Base-by-base conservation (phyloP, 1,284 basidiomycete species). In the Rhodotorula sp. region DNA sequence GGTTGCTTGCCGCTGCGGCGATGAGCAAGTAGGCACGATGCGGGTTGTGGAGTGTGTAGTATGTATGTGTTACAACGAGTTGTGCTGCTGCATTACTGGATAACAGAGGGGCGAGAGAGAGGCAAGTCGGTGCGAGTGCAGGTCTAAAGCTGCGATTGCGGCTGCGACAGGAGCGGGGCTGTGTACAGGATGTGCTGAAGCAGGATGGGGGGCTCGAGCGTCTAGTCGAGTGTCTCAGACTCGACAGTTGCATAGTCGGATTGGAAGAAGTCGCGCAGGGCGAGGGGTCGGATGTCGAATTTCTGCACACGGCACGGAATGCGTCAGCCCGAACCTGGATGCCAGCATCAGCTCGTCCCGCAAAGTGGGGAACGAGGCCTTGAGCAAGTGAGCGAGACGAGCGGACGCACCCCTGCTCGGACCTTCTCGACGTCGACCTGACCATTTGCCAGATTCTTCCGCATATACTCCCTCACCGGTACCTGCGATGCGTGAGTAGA, bases 381-480 rank as follows among this genome's bases (percentile, higher is more conserved):
- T 13, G 0, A 16, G 44, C 21, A 1, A 10, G 23, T 12, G 1
- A 7, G 21, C 19, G 41, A 7, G 42, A 54, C 23, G n/a, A 0
- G 23, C 45, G 21, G 34, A 64, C 71, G 57, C 4, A 75, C 74
- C 34, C 68, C 73, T 16, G 55, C 64, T 23, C 70, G 68, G 57
- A 76, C 61, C 54, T 71, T 67, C 25, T 74, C 66, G 45, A 74
- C 61, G 60, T 76, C 75, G 58, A 76, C 64, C 53, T 74, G 68
- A 2, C 75, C 75, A 45, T 67, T 67, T 1, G 60, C 58, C 10
- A 65, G 55, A 49, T 74, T 69, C 21, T 58, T 58, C 14, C 73
- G 62, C 86, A 96, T 90, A 75, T 90, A 89, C 80, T 97, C 93
- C 44, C 92, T 86, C 45, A 97, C 90, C 2, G 94, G 94, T 0